Percentiles rank a stretch among this genome's conserved stretches.
Evolutionary conservation across 2,329 filamentous ascomycete species (phyloP).

Genomic region (Fusarium albidum): DNA sequence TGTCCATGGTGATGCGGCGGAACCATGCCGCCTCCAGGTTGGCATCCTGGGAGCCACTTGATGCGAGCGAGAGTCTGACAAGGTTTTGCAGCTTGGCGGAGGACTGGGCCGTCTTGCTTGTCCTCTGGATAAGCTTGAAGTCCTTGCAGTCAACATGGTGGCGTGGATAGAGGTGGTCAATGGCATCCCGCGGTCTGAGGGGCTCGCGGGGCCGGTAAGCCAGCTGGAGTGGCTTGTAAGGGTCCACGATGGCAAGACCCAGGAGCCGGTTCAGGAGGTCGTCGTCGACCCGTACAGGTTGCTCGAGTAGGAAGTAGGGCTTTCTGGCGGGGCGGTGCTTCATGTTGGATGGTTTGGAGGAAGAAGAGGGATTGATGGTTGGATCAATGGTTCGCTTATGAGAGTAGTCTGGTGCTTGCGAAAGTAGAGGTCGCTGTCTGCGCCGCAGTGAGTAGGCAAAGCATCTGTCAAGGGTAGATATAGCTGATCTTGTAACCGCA

Average conservation of each 20-base stretch:
- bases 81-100: background rate
- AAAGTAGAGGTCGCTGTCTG: no score
- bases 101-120: background rate
- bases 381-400: no score
- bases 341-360: no score
- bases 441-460: no score
- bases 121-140: background rate
- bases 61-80: background rate
- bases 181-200: background rate
- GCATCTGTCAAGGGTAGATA: no score
- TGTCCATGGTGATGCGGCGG: conserved; percentile 2
- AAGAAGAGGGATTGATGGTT: no score
- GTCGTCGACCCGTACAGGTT: background rate
- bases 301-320: background rate
- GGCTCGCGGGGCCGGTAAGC: background rate
- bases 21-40: background rate
- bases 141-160: background rate
- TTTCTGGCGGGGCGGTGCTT: no score
- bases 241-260: conserved; percentile 1
- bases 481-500: background rate
- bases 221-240: background rate
- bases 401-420: no score
- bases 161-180: conserved; percentile 1
- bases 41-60: background rate
- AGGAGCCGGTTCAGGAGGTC: background rate